Conservation (phyloP, 371 early-diverging fungal species). For the Actinomortierella wolfii region DNA sequence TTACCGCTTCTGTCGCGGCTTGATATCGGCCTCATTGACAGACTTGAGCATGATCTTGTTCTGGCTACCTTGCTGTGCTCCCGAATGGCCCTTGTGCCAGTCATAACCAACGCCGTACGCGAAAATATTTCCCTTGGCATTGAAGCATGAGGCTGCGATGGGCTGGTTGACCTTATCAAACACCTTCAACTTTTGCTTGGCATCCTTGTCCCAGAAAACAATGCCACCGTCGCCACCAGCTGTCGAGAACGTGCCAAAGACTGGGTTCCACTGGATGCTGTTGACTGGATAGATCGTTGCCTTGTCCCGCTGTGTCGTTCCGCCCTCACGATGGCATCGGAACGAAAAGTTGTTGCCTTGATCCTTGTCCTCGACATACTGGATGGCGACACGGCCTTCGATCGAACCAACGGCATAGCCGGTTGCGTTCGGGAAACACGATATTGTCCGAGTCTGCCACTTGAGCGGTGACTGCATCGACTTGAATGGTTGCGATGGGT, state of each 20-base stretch:
- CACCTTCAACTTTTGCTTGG: conserved; percentile 81
- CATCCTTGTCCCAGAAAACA: conserved; percentile 95
- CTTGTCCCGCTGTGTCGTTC: conserved; percentile 45
- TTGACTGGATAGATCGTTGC: conserved; percentile 81
- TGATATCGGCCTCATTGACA: conserved; percentile 65
- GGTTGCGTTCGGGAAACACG: conserved; percentile 73
- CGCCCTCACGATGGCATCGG: conserved; percentile 90
- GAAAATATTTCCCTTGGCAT: conserved; percentile 86
- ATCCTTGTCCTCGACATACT: conserved; percentile 87
- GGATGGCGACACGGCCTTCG: conserved; percentile 93
- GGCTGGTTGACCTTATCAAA: conserved; percentile 67
- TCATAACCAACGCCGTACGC: conserved; percentile 96
- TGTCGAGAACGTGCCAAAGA: conserved; percentile 89
- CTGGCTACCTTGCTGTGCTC: conserved; percentile 38
- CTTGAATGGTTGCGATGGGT: conserved; percentile 74
- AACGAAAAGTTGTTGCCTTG: conserved; percentile 83
- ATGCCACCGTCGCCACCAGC: conserved; percentile 94
- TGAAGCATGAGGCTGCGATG: conserved; percentile 84
- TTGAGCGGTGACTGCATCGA: conserved; percentile 68
- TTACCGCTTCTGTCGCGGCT: conserved; percentile 55
- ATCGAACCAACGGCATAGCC: conserved; percentile 93
- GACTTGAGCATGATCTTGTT: conserved; percentile 69
- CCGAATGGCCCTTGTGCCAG: conserved; percentile 87
- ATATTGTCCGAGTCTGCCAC: conserved; percentile 73
- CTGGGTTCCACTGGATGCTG: conserved; percentile 83